phyloP scores from a whole-genome alignment of 208 protist genomes.

The Trypanosoma boissoni region DNA sequence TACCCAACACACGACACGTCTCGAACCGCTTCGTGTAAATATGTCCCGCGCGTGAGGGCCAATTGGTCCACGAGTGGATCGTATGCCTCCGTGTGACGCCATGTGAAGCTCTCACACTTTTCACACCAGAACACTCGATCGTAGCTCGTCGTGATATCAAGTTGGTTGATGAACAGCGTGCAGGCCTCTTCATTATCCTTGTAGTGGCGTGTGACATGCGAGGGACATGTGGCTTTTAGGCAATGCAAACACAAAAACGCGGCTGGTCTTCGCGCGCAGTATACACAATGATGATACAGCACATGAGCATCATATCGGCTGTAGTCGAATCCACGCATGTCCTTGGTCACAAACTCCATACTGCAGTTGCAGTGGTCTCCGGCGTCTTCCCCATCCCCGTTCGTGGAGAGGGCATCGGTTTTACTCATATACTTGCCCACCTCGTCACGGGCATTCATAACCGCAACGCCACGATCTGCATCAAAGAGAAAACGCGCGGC shows the following conservation, averaged over 20 bases:
- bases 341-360: constrained; percentile 44
- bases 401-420: not conserved
- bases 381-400: constrained; percentile 3
- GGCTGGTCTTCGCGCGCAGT: constrained; percentile 56
- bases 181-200: constrained; percentile 31
- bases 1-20: constrained; percentile 70
- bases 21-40: constrained; percentile 42
- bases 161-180: constrained; percentile 68
- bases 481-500: constrained; percentile 56
- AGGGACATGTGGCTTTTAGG: constrained; percentile 57
- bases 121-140: constrained; percentile 83
- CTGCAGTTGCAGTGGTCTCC: constrained; percentile 37
- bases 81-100: constrained; percentile 74
- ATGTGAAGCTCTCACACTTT: constrained; percentile 66
- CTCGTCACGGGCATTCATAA: constrained; percentile 57
- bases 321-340: constrained; percentile 53
- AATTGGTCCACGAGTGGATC: constrained; percentile 72
- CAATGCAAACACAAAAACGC: constrained; percentile 74
- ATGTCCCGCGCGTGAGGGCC: constrained; percentile 60
- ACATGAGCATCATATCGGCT: constrained; percentile 48
- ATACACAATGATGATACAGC: constrained; percentile 56
- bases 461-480: constrained; percentile 34
- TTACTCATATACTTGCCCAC: constrained; percentile 38
- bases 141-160: constrained; percentile 77
- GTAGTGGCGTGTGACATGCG: constrained; percentile 61